Evolutionary conservation across 2,329 filamentous ascomycete species (phyloP).

Genomic region (Trichoderma koningiopsis): DNA sequence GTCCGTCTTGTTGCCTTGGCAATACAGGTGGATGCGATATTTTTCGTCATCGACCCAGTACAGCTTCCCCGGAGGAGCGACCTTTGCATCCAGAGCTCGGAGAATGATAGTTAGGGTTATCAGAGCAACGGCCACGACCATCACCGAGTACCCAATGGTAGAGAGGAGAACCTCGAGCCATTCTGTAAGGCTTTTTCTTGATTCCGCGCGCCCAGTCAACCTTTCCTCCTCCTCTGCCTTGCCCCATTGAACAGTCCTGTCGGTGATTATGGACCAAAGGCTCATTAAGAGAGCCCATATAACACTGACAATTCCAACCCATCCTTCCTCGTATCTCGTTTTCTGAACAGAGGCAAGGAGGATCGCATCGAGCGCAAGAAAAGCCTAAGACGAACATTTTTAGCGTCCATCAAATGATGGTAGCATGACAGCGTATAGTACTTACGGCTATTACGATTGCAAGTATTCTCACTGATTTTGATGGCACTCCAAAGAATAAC

Average conservation of each 20-base stretch:
- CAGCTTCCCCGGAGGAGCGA: conserved; percentile 71
- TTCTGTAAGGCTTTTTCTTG: conserved; percentile 76
- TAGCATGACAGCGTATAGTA: background rate
- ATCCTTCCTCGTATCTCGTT: conserved; percentile 81
- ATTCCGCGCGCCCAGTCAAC: conserved; percentile 85
- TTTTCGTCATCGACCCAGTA: conserved; percentile 82
- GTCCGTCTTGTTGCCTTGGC: conserved; percentile 68
- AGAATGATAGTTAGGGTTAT: conserved; percentile 80
- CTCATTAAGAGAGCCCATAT: conserved; percentile 79
- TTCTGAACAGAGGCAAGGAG: conserved; percentile 75
- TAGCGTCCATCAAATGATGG: conserved; percentile 55
- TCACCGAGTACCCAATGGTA: conserved; percentile 68
- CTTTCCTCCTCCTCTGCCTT: conserved; percentile 92
- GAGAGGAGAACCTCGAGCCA: conserved; percentile 81
- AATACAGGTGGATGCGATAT: conserved; percentile 85
- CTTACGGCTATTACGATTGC: conserved; percentile 63
- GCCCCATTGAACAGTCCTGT: conserved; percentile 84
- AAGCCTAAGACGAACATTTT: conserved; percentile 32
- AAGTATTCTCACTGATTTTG: conserved; percentile 74
- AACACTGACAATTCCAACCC: conserved; percentile 85
- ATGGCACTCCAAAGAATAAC: conserved; percentile 86
- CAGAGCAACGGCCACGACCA: conserved; percentile 69
- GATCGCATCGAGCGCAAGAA: conserved; percentile 66
- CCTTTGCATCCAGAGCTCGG: conserved; percentile 74
- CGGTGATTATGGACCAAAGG: conserved; percentile 76